These are phyloP conservation scores for Orbilia blumenaviensis DNA, from an alignment of 2,329 filamentous ascomycete genomes.

Conservation along the genomic window DNA sequence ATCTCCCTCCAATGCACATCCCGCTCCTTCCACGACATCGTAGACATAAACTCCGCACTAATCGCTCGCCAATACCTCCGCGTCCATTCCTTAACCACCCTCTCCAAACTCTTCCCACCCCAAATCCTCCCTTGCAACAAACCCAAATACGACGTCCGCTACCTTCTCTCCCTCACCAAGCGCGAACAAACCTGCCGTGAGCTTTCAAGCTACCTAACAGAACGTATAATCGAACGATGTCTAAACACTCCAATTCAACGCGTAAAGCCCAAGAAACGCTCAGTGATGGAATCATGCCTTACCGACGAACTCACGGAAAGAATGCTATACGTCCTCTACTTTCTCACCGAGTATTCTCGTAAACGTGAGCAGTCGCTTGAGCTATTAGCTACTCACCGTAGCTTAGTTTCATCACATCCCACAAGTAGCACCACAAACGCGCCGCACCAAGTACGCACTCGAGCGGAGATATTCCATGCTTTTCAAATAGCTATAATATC, in stretches of 20 bases:
- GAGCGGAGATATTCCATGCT: conserved; percentile 52
- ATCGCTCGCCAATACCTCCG: conserved; percentile 55
- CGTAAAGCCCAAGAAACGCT: conserved; percentile 34
- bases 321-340: conserved; percentile 52
- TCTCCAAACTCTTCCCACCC: conserved; percentile 56
- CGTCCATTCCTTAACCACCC: conserved; percentile 52
- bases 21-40: conserved; percentile 55
- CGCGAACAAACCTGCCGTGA: conserved; percentile 55
- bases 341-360: conserved; percentile 47
- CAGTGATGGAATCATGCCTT: conserved; percentile 45
- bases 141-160: conserved; percentile 54
- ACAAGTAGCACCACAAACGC: conserved; percentile 48
- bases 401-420: conserved; percentile 31
- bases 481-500: conserved; percentile 55
- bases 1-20: conserved; percentile 56
- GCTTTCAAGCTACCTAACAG: conserved; percentile 55
- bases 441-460: conserved; percentile 53
- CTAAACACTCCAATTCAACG: conserved; percentile 48
- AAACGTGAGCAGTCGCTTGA: conserved; percentile 43
- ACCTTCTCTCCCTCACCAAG: conserved; percentile 55
- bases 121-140: conserved; percentile 42
- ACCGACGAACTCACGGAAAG: conserved; percentile 42
- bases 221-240: conserved; percentile 54
- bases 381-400: conserved; percentile 44
- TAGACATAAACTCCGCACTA: conserved; percentile 56